Evolutionary conservation across 208 protist genomes (phyloP), one percentile per base, ranked within the genome.

Genomic region (Acanthamoeba quina): DNA sequence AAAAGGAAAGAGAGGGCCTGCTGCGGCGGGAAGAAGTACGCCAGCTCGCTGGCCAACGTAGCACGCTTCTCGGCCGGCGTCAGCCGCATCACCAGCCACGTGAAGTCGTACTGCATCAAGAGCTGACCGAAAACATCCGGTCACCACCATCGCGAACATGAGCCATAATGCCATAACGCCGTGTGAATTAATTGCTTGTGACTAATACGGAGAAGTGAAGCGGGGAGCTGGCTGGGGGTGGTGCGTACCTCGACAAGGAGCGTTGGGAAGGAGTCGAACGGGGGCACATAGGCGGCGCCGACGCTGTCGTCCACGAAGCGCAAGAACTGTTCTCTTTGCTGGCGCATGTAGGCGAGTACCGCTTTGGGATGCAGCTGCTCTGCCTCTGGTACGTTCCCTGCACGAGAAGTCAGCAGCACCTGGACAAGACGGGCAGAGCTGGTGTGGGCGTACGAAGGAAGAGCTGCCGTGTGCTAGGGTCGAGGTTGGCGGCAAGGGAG

Each of bases 1-100:
- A 86, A 86, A n/a, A 86, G 78, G 34, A 86, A 86, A n/a, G 47
- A 86, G 15, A 86, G 78, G 49, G 78, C 78, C 49, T 86, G 78
- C 15, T 86, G 78, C 10, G 52, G 78, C 13, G 78, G 78, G 29
- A 62, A 86, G 78, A 86, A 86, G 49, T 41, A 62, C 17, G 78
- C 78, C 78, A 86, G 49, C 49, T 86, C 78, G 26, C 17, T 56
- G 24, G 47, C 78, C 52, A 86, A 11, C 13, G 11, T n/a, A 0
- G 49, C 26, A 21, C 52, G 78, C 52, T 86, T 86, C 34, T 86
- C 78, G 31, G 78, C 9, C 19, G 49, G 29, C 29, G 78, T 62
- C n/a, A 86, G 3, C 7, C 78, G 47, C 24, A 86, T 10, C 41
- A 86, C n/a, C 49, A 64, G 78, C 78, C 78, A 86, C 6, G 78